Base-by-base conservation (phyloP, 495 filamentous ascomycete genomes). In the Aspergillus ellipticus region DNA sequence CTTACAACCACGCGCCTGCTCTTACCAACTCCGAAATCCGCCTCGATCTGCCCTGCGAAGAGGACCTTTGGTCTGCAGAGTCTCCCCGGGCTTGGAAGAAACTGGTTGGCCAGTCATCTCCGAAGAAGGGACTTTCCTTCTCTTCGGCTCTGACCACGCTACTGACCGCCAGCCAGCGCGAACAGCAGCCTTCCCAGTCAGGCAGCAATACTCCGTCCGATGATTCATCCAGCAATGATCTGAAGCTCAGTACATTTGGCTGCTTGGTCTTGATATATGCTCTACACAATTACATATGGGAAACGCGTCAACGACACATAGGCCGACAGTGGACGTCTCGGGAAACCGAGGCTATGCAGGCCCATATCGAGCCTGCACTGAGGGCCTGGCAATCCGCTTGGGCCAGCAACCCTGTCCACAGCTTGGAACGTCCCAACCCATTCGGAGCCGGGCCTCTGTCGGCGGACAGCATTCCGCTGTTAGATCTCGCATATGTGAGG, bases 261-360 rank as follows among this genome's bases (percentile, higher is more conserved):
- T 97, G 94, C 71, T 75, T 97, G 15, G 82, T 96, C 10, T 77
- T 98, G 50, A 97, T 98, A 66, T 95, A 96, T 69, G 93, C 94
- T 1, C 75, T 98, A 22, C 94, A 98, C 71, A 96, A 96, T 58
- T 97, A 97, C 69, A 96, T 97, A 42, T 97, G 94, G 94, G 93
- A 97, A 72, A 96, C 92, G 1, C 83, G 94, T 37, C 92, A 96
- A 68, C 78, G 91, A 33, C 93, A 97, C 63, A 86, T 92, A 64
- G 92, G 89, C 55, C 85, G 91, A 57, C 82, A 89, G 57, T 97
- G 93, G 93, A 96, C 92, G 15, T 82, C 87, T 24, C 85, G 89
- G 57, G 94, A 97, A 68, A 95, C 90, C 0, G 91, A 97, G 59
- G 88, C 90, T 47, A 96, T 98, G 93, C 92, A 96, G 70, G 86